Evolutionary conservation across 768 basidiomycete genomes (phyloP), one percentile per base, ranked within the genome.

Genomic region (Podaxis rugospora): DNA sequence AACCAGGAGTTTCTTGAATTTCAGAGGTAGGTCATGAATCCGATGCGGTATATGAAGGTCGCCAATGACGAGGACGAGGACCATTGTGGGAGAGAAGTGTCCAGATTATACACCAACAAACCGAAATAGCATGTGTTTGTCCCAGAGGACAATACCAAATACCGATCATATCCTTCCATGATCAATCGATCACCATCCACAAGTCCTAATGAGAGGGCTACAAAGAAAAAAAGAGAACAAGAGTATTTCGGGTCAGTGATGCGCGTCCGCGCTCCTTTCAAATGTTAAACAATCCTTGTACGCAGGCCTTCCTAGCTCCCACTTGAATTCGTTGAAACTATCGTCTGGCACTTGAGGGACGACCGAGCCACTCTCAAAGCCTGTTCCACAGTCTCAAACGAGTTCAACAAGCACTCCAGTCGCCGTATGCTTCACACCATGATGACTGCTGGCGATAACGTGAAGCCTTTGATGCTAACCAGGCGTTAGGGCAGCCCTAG

Each of bases 21-120:
- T 98, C 13, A 86, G 79, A 0, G 97, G 95, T 7, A 99, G 83
- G 69, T 97, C 97, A 71, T 97, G 93, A 7, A 78, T 80, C 47
- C 92, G 78, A 71, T 93, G 89, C 1, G 97, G 97, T 69, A 98
- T 98, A 73, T 98, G 95, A 21, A 98, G 84, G 79, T 99, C 97
- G 55, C 96, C 96, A 65, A 98, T 93, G 68, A 97, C 86, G 59
- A 98, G 90, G 44, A 99, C 96, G 65, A 98, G 89, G 54, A 94
- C 90, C 87, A 96, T 93, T 62, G 68, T 69, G 63, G 50, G 44
- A 5, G 51, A 56, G 42, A 35, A 14, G 35, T 37, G 46, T 18
- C 37, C 27, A 14, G 35, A 32, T 25, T 3, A 6, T 35, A 7
- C 28, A 28, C 28, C 21, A 23, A 47, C 47, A 50, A 50, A 57